phyloP scores from a whole-genome alignment of 768 basidiomycete genomes.

The Lyophyllum shimeji region DNA sequence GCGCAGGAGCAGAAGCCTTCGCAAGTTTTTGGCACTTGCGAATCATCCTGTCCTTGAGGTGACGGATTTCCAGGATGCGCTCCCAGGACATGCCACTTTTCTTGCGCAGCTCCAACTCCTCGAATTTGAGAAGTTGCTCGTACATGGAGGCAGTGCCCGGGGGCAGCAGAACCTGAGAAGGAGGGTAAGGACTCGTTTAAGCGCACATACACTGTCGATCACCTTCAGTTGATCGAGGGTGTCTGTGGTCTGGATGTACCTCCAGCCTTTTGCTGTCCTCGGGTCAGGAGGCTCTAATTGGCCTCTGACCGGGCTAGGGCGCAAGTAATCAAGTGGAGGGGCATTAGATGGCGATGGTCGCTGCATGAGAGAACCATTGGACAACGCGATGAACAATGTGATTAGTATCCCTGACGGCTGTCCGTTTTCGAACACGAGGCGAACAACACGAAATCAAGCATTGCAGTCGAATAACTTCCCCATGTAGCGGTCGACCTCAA shows the following conservation, averaged over 20 bases:
- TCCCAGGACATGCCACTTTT: constrained; percentile 61
- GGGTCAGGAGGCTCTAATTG: constrained; percentile 71
- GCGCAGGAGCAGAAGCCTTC: constrained; percentile 35
- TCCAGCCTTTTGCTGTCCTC: constrained; percentile 55
- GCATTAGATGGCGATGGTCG: constrained; percentile 12
- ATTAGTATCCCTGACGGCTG: constrained; percentile 14
- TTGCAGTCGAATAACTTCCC: background rate
- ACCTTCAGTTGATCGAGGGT: constrained; percentile 77
- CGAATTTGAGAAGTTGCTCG: constrained; percentile 61
- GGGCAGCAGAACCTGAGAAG: constrained; percentile 62
- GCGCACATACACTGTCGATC: constrained; percentile 5
- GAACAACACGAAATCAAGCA: constrained; percentile 1
- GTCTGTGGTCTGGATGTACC: constrained; percentile 76
- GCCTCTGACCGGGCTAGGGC: constrained; percentile 68
- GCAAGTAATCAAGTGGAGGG: constrained; percentile 51
- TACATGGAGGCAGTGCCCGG: constrained; percentile 67
- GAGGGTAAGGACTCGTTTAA: constrained; percentile 3
- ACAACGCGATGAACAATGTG: constrained; percentile 4
- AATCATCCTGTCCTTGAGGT: constrained; percentile 80
- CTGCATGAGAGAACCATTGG: constrained; percentile 13
- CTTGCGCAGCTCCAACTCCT: constrained; percentile 59
- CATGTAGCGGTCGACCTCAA: background rate
- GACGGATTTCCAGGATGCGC: constrained; percentile 70
- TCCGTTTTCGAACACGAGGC: constrained; percentile 12
- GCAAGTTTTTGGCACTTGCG: constrained; percentile 73